Evolutionary conservation across 1,139 yeast species (phyloP).

Genomic region (Scheffersomyces illinoinensis): DNA sequence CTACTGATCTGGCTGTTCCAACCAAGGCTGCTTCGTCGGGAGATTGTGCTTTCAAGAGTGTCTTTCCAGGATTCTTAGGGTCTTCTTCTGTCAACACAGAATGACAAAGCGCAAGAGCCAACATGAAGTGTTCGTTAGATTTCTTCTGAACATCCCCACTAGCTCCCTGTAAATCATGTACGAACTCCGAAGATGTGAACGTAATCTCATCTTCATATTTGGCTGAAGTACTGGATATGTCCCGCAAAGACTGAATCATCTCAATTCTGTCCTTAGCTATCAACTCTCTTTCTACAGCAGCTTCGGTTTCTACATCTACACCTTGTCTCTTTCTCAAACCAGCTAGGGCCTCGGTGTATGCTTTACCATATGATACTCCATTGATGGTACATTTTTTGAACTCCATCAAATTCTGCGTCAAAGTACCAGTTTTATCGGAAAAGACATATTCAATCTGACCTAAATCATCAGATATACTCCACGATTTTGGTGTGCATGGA

Average conservation of each 20-base stretch:
- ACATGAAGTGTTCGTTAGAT: conserved; percentile 52
- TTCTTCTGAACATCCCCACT: conserved; percentile 31
- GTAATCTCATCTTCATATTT: conserved; percentile 45
- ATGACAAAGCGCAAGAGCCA: conserved; percentile 57
- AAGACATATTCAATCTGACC: conserved; percentile 66
- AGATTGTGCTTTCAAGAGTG: conserved; percentile 56
- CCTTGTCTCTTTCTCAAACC: conserved; percentile 60
- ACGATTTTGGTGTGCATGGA: conserved; percentile 62
- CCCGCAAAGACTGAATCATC: conserved; percentile 36
- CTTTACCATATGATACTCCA: conserved; percentile 56
- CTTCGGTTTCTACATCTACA: conserved; percentile 51
- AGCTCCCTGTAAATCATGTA: conserved; percentile 35
- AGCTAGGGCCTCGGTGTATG: conserved; percentile 62
- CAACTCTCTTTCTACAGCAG: conserved; percentile 35
- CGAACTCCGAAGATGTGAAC: conserved; percentile 49
- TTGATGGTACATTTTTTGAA: conserved; percentile 60
- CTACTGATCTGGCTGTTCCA: conserved; percentile 58
- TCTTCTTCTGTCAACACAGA: conserved; percentile 57
- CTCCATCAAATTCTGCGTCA: conserved; percentile 63
- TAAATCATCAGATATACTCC: conserved; percentile 64
- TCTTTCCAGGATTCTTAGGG: conserved; percentile 35
- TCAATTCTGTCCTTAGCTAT: conserved; percentile 37
- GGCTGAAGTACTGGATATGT: conserved; percentile 13
- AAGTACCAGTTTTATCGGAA: conserved; percentile 63
- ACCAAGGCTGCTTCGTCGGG: conserved; percentile 69